Evolutionary conservation across 768 basidiomycete species (phyloP).

Genomic region (Kwoniella pini): DNA sequence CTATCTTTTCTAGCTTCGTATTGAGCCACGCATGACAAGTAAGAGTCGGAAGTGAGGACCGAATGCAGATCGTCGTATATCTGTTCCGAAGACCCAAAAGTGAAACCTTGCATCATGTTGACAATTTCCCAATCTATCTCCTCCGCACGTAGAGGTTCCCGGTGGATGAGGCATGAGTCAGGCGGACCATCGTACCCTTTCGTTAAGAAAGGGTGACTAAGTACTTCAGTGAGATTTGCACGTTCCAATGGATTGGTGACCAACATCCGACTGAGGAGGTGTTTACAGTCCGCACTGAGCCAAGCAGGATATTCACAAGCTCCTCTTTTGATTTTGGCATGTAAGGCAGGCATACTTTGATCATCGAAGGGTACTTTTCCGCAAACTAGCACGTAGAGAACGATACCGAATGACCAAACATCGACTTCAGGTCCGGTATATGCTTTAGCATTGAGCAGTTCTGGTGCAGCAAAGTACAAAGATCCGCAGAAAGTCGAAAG

Average conservation of each 20-base stretch:
- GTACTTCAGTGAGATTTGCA: conserved; percentile 79
- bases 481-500: conserved; percentile 96
- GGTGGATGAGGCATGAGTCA: conserved; percentile 78
- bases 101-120: conserved; percentile 90
- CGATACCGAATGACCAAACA: conserved; percentile 98
- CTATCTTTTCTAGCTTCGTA: conserved; percentile 66
- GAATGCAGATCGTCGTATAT: conserved; percentile 72
- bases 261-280: conserved; percentile 88
- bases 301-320: conserved; percentile 96
- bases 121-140: conserved; percentile 87
- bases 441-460: conserved; percentile 91
- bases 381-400: conserved; percentile 94
- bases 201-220: conserved; percentile 87
- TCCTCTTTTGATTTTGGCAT: conserved; percentile 98
- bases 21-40: conserved; percentile 68
- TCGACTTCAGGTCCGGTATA: conserved; percentile 98
- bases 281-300: conserved; percentile 95
- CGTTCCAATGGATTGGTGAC: conserved; percentile 87
- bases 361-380: conserved; percentile 99
- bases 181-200: conserved; percentile 81
- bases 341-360: conserved; percentile 97
- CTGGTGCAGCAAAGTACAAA: conserved; percentile 96
- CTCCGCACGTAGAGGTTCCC: conserved; percentile 82
- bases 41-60: conserved; percentile 75
- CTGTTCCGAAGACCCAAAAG: conserved; percentile 86